A percentile compares a stretch with the other conserved stretches of the same genome.
These are phyloP conservation scores for Chalaropsis thielavioides DNA, from an alignment of 2,329 filamentous ascomycete genomes.

Conservation along the genomic window DNA sequence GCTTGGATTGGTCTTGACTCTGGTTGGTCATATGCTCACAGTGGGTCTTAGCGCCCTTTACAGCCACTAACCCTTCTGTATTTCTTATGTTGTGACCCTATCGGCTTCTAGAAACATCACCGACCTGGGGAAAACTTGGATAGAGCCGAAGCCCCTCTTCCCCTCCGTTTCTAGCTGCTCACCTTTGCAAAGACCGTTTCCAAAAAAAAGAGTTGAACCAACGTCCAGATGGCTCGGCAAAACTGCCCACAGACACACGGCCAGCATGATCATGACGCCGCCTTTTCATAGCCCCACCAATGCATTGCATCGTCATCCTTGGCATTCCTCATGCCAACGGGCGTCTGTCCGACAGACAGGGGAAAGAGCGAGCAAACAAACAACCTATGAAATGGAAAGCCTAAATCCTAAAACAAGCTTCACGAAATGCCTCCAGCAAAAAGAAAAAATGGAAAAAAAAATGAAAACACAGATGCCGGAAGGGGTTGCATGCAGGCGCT, in stretches of 20 bases:
- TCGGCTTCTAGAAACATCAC: not conserved
- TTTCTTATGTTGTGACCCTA: not conserved
- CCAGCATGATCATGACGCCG: not conserved
- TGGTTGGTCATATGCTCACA: not conserved
- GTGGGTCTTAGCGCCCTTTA: not conserved
- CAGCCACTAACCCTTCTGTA: not conserved
- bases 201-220: not conserved
- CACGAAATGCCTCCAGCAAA: not conserved
- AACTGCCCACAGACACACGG: not conserved
- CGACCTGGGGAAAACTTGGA: not conserved
- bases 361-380: not conserved
- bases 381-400: not conserved
- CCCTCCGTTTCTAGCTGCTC: not conserved
- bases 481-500: not conserved
- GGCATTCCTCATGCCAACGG: not conserved
- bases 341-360: not conserved
- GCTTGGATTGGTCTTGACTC: not conserved
- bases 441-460: not conserved
- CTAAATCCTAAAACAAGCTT: not conserved
- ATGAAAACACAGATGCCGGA: not conserved
- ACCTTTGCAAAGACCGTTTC: not conserved
- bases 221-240: not conserved
- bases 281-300: no score
- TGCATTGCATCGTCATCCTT: slow-evolving; percentile 1
- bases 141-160: not conserved